These are phyloP conservation scores for Triticum monococcum DNA, from an alignment of 176 grass and related monocot genomes.

Conservation along the genomic window DNA sequence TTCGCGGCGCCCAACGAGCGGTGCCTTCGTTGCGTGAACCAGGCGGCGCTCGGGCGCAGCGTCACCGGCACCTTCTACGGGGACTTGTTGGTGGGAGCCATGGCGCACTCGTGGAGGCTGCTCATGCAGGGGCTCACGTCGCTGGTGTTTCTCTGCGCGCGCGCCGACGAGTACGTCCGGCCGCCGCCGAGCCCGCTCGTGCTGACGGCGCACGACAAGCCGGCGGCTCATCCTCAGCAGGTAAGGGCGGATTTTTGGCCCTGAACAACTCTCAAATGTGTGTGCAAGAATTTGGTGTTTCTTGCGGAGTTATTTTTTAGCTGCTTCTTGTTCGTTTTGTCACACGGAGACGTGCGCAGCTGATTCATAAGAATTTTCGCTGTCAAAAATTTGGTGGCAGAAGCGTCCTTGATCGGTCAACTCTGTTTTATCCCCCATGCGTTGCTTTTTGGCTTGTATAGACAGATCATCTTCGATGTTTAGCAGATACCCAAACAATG, in stretches of 20 bases:
- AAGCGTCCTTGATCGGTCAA: neutral
- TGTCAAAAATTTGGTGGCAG: no score
- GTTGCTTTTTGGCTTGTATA: neutral
- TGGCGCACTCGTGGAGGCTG: slow-evolving; percentile 50
- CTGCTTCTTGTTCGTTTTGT: no score
- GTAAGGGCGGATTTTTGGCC: neutral
- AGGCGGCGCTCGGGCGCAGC: slow-evolving; percentile 4
- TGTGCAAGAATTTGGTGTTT: no score
- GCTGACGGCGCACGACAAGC: slow-evolving; percentile 25
- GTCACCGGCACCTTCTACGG: neutral
- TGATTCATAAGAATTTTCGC: no score
- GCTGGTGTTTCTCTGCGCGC: slow-evolving; percentile 23
- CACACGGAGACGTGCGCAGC: no score
- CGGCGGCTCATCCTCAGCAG: slow-evolving; percentile 65
- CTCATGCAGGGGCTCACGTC: slow-evolving; percentile 51
- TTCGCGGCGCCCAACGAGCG: slow-evolving; percentile 13
- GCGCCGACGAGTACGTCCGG: slow-evolving; percentile 46
- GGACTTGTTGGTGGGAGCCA: slow-evolving; percentile 30
- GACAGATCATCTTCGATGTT: no score
- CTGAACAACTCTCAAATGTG: no score
- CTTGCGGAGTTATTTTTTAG: no score
- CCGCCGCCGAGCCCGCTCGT: slow-evolving; percentile 49
- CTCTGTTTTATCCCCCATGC: neutral
- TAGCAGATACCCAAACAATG: neutral
- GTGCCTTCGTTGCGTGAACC: slow-evolving; percentile 23